Base-by-base conservation (phyloP, 2,329 filamentous ascomycete genomes). In the Claviceps paspali region DNA sequence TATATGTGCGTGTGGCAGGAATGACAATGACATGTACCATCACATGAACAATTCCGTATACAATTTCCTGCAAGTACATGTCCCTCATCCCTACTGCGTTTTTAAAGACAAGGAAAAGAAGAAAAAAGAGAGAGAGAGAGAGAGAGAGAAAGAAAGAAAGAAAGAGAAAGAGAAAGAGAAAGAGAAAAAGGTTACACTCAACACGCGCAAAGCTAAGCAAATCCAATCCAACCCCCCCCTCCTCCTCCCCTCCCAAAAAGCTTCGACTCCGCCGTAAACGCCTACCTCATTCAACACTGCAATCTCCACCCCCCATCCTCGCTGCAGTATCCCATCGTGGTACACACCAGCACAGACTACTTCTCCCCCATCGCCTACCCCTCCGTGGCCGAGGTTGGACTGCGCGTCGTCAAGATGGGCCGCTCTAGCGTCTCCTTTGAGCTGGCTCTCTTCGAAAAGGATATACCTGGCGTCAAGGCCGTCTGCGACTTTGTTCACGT, bases 11-110 rank as follows among this genome's bases (percentile, higher is more conserved):
- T n/a, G n/a, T n/a, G 18, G 1, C 11, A 87, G 84, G 84, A 78
- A 75, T 55, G 86, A 94, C 59, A 93, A 93, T 54, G 86, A 94
- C 62, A 91, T 92, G 82, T 94, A 91, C 58, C 71, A 83, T 42
- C 88, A 96, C 55, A 76, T 93, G 67, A 94, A 94, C 62, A 94
- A 93, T 54, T 82, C 78, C 29, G 70, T 91, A 38, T 94, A 94
- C 59, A 82, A 82, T 49, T 79, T 82, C 43, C 68, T 92, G 69
- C 78, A 56, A 53, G 65, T 9, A 5, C n/a, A n/a, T n/a, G n/a
- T n/a, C n/a, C n/a, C n/a, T n/a, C n/a, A n/a, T n/a, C n/a, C n/a
- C n/a, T n/a, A n/a, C n/a, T n/a, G n/a, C n/a, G n/a, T n/a, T n/a
- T n/a, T n/a, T n/a, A n/a, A n/a, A n/a, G n/a, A n/a, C n/a, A n/a